These are phyloP conservation scores for Hypoxylon perforatum DNA, from an alignment of 495 filamentous ascomycete species.

Conservation along the genomic window DNA sequence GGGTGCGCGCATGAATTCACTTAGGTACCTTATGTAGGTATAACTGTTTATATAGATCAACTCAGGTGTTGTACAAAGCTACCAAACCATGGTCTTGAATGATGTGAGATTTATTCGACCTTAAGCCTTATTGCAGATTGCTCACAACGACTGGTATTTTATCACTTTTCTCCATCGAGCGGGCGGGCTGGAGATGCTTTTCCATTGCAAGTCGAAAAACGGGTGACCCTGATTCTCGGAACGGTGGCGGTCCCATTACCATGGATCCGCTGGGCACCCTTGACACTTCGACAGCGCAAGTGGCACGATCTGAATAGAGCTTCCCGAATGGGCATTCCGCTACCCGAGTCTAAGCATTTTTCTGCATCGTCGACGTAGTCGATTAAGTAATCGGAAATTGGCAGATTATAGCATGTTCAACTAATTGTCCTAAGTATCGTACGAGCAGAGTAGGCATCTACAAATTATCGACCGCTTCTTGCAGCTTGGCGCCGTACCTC, in stretches of 20 bases:
- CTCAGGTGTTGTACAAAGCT: conserved; percentile 9
- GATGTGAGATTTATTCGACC: neutral
- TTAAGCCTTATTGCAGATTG: neutral
- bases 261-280: neutral
- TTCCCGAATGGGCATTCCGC: no score
- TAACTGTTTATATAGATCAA: conserved; percentile 20
- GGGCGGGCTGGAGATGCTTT: neutral
- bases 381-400: no score
- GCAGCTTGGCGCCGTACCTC: neutral
- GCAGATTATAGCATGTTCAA: neutral
- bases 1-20: conserved; percentile 17
- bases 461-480: no score
- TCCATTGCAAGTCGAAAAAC: neutral
- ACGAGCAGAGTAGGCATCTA: no score
- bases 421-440: neutral
- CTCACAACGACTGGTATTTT: neutral
- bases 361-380: no score
- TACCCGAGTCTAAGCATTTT: no score
- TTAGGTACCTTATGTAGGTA: conserved; percentile 13
- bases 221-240: neutral
- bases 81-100: neutral
- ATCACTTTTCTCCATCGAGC: neutral
- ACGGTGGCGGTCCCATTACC: neutral
- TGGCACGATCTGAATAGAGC: no score
- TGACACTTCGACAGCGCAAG: neutral